Evolutionary conservation across 2,329 filamentous ascomycete genomes (phyloP).

Genomic region (Diaporthe sp.): DNA sequence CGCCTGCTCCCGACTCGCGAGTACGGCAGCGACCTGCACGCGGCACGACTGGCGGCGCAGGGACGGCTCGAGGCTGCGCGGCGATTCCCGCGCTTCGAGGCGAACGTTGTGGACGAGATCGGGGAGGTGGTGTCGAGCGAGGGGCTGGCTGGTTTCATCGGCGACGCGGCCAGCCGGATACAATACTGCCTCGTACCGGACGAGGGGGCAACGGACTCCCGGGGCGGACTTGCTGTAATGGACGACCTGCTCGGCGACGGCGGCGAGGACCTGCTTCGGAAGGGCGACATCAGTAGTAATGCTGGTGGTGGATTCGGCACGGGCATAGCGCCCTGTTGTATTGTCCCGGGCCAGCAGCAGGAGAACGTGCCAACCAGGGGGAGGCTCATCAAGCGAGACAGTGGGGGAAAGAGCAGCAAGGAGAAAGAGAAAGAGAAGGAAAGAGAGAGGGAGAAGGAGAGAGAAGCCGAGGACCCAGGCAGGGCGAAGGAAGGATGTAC

Average conservation of each 20-base stretch:
- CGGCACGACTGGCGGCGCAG: slow-evolving; percentile 75
- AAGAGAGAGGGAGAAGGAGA: slow-evolving; percentile 15
- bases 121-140: slow-evolving; percentile 66
- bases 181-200: slow-evolving; percentile 73
- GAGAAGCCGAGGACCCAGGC: slow-evolving; percentile 18
- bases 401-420: slow-evolving; percentile 42
- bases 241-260: slow-evolving; percentile 63
- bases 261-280: slow-evolving; percentile 58
- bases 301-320: slow-evolving; percentile 38
- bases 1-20: slow-evolving; percentile 23
- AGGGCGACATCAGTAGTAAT: slow-evolving; percentile 31
- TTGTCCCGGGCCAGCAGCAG: slow-evolving; percentile 40
- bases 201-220: slow-evolving; percentile 66
- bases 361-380: slow-evolving; percentile 39
- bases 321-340: slow-evolving; percentile 43
- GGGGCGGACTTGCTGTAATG: slow-evolving; percentile 68
- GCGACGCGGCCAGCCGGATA: slow-evolving; percentile 70
- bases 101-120: slow-evolving; percentile 70
- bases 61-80: slow-evolving; percentile 72
- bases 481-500: slow-evolving; percentile 49
- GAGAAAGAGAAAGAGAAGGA: slow-evolving; percentile 14
- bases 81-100: slow-evolving; percentile 66
- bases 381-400: slow-evolving; percentile 30
- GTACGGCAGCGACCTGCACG: slow-evolving; percentile 59
- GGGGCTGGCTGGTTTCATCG: slow-evolving; percentile 73